Evolutionary conservation across 345 rosid species (phyloP), one percentile per base, ranked within the genome.

Genomic region (Ceriops zippeliana): DNA sequence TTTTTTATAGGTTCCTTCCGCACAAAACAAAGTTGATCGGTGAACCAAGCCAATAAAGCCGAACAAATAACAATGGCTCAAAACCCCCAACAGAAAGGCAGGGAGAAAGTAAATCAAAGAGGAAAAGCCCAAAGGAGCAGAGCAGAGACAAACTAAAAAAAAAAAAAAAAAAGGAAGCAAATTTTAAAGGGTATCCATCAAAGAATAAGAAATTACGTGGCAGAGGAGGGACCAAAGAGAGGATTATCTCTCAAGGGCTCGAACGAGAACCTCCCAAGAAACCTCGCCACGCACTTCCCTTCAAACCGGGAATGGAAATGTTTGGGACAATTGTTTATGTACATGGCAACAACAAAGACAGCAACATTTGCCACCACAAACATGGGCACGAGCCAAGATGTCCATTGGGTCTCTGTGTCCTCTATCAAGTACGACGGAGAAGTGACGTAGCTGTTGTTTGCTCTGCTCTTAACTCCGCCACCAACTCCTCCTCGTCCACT

Each of bases 361-460:
- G 37, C 69, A 47, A 76, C 37, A 51, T 76, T 71, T 2, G 75
- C 80, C 32, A 71, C 76, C 52, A 76, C 69, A 63, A 76, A 35
- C 72, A 76, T 63, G 7, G 76, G 80, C 2, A 76, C 73, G 2
- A 76, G 66, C 76, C 80, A 76, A 16, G 80, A 76, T 4, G 80
- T 76, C 74, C 79, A 70, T 32, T 65, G 74, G 79, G 79, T 51
- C 34, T 81, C 89, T 5, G 58, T 68, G 3, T 83, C 83, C 11
- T 84, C 96, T 7, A 74, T 69, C 70, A 71, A 19, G n/a, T 77
- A 71, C 15, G 82, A 27, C 5, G 85, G 79, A 34, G 89, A 71
- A 4, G 86, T 62, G 3, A 77, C 10, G 51, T 65, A 52, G 16
- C 66, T 65, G 52, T 19, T 49, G 56, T 52, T 73, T 52, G 42